Conservation (phyloP, 2,329 filamentous ascomycete genomes). For the Cladosporium sp. region DNA sequence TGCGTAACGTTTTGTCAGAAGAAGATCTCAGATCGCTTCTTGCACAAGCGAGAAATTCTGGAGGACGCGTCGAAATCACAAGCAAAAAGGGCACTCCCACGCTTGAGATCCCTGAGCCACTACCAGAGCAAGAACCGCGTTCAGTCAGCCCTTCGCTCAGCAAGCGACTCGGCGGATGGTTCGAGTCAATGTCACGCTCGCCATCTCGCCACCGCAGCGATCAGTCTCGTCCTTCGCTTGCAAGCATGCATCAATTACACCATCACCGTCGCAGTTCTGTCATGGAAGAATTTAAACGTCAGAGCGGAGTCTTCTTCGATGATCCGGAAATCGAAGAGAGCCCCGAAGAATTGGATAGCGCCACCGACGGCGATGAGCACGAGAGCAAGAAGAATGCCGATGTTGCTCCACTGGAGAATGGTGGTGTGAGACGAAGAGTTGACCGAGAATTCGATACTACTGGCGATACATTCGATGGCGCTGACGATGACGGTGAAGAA, state of each 20-base stretch:
- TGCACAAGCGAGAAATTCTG: constrained; percentile 28
- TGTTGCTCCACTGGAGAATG: constrained; percentile 3
- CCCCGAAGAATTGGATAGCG: constrained; percentile 18
- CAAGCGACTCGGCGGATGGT: constrained; percentile 29
- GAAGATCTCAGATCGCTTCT: constrained; percentile 44
- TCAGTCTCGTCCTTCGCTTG: neutral
- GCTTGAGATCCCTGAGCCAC: neutral
- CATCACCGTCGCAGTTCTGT: constrained; percentile 29
- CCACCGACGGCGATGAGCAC: constrained; percentile 10
- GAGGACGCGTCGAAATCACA: constrained; percentile 24
- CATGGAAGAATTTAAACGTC: constrained; percentile 42
- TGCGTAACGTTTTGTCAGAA: constrained; percentile 40
- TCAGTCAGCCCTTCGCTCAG: constrained; percentile 27
- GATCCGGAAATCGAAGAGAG: constrained; percentile 32
- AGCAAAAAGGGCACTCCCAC: neutral
- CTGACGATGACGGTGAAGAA: neutral
- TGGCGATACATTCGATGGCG: neutral
- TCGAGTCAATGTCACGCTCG: constrained; percentile 19
- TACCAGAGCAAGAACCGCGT: neutral
- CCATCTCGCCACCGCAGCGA: constrained; percentile 19
- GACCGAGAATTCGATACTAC: neutral
- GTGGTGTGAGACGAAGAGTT: neutral
- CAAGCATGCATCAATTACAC: neutral
- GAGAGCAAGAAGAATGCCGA: neutral
- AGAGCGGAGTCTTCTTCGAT: constrained; percentile 46